Evolutionary conservation across 768 basidiomycete genomes (phyloP).

Genomic region (Naematelia encephala): DNA sequence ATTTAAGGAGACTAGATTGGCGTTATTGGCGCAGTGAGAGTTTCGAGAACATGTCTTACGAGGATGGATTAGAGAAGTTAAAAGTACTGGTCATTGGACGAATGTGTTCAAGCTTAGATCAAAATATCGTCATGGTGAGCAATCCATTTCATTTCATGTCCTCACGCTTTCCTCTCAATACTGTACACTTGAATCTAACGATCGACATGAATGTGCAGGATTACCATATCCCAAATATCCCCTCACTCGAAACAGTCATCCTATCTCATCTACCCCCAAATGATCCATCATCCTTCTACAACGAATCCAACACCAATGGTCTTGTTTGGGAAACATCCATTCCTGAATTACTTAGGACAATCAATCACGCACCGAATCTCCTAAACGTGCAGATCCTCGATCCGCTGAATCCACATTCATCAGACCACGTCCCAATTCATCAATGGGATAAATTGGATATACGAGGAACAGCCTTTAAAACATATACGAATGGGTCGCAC

Average conservation of each 20-base stretch:
- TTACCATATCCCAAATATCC: neutral
- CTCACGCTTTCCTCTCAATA: neutral
- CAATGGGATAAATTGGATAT: neutral
- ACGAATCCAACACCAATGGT: neutral
- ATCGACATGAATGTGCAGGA: neutral
- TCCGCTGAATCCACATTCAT: neutral
- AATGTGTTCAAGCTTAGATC: neutral
- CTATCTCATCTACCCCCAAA: neutral
- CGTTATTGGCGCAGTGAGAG: neutral
- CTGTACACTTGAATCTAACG: neutral
- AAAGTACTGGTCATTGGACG: neutral
- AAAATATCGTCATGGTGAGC: neutral
- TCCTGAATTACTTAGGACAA: neutral
- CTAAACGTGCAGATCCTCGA: neutral
- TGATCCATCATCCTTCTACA: neutral
- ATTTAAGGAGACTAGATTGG: neutral
- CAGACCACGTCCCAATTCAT: neutral
- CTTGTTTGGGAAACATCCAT: neutral
- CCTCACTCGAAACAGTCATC: neutral
- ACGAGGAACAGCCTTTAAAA: neutral
- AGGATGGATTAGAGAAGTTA: neutral
- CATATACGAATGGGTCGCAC: neutral
- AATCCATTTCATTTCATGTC: no score
- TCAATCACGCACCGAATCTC: neutral
- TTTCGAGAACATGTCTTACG: neutral